Evolutionary conservation across 78 protist species (phyloP).

Genomic region (Anaeramoeba flamelloides): DNA sequence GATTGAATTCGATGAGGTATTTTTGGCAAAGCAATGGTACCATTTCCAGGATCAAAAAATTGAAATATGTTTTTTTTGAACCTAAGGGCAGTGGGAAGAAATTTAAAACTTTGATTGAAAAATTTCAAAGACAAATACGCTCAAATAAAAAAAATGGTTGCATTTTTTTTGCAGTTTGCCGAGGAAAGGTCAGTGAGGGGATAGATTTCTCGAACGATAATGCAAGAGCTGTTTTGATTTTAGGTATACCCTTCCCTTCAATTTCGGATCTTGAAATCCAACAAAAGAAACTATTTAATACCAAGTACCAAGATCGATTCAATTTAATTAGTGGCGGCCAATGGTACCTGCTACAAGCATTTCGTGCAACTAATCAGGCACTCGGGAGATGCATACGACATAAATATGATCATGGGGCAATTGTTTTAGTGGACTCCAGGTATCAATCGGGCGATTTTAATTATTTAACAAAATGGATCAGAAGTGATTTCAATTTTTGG

Average conservation of each 20-base stretch:
- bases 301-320: not conserved
- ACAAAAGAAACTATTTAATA: not conserved
- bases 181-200: conserved; percentile 41
- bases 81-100: too few relatives aligned
- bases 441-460: too few relatives aligned
- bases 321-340: too few relatives aligned
- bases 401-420: conserved; percentile 30
- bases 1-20: not conserved
- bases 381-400: conserved; percentile 43
- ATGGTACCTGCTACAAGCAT: conserved; percentile 28
- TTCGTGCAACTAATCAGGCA: conserved; percentile 44
- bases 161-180: conserved; percentile 32
- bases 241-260: conserved; percentile 46
- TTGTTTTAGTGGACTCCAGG: conserved; percentile 34
- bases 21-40: too few relatives aligned
- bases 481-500: too few relatives aligned
- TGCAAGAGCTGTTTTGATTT: conserved; percentile 31
- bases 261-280: conserved; percentile 11
- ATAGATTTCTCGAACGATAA: conserved; percentile 32
- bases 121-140: too few relatives aligned
- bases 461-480: too few relatives aligned
- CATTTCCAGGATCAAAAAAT: too few relatives aligned
- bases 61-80: too few relatives aligned
- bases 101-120: not conserved
- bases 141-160: too few relatives aligned